Evolutionary conservation across 2,329 filamentous ascomycete species (phyloP).

Genomic region (Apiospora kogelbergensis): DNA sequence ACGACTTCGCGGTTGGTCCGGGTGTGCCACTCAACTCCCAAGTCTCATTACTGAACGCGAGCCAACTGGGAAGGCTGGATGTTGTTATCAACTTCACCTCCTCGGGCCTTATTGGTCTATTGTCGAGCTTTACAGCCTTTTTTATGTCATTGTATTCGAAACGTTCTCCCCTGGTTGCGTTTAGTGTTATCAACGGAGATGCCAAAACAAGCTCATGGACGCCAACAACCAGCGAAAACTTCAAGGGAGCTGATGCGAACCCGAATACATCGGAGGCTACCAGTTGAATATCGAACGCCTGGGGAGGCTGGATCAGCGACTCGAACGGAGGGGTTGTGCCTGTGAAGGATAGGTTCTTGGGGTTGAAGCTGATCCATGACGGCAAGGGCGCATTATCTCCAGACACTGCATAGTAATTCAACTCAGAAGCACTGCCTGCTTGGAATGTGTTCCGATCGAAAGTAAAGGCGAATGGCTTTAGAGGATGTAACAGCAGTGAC

Average conservation of each 20-base stretch:
- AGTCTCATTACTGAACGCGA: slow-evolving; percentile 62
- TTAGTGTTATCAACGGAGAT: slow-evolving; percentile 55
- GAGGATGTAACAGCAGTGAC: slow-evolving; percentile 56
- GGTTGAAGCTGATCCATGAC: slow-evolving; percentile 79
- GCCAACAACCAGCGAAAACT: slow-evolving; percentile 72
- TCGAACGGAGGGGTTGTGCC: slow-evolving; percentile 68
- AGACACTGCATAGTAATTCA: slow-evolving; percentile 77
- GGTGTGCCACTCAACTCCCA: slow-evolving; percentile 66
- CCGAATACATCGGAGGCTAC: slow-evolving; percentile 79
- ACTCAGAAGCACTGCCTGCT: slow-evolving; percentile 44
- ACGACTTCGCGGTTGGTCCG: slow-evolving; percentile 54
- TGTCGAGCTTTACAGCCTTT: slow-evolving; percentile 58
- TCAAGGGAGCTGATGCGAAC: slow-evolving; percentile 65
- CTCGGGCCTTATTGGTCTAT: slow-evolving; percentile 43
- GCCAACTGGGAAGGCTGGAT: slow-evolving; percentile 64
- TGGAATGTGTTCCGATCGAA: slow-evolving; percentile 64
- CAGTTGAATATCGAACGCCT: slow-evolving; percentile 70
- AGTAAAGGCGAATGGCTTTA: slow-evolving; percentile 51
- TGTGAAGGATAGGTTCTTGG: slow-evolving; percentile 61
- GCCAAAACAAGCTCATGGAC: slow-evolving; percentile 68
- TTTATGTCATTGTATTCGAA: slow-evolving; percentile 54
- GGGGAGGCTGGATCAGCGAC: slow-evolving; percentile 63
- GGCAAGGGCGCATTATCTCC: slow-evolving; percentile 79
- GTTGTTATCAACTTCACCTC: slow-evolving; percentile 53
- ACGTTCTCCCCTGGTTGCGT: slow-evolving; percentile 51